Base-by-base conservation (phyloP, 305 asterid genomes). In the Rubia tinctorum region DNA sequence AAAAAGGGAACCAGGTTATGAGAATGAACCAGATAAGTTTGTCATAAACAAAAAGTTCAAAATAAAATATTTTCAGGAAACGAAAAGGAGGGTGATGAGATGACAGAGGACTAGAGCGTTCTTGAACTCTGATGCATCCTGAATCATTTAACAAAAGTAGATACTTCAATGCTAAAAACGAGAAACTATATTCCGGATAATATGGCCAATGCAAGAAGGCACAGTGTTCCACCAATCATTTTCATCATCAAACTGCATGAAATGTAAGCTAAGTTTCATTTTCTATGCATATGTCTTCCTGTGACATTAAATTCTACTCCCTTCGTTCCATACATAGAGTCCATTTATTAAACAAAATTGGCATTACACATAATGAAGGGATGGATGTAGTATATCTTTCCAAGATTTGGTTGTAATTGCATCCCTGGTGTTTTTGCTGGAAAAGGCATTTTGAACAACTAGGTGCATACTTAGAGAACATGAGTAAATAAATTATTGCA, bases 61-160 rank as follows among this genome's bases (percentile, higher is more conserved):
- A 2, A 73, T 27, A 40, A 40, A 39, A 68, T 8, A 39, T 56
- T 56, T 34, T 27, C 89, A 92, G 84, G 82, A 12, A 85, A 47
- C 14, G 1, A 9, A 47, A 13, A 65, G 73, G 75, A 44, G 80
- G 9, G n/a, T 40, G 58, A 53, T 34, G 23, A 72, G 43, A 58
- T 15, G 25, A 58, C 2, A 37, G 59, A 70, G 37, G 49, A 75
- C 84, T 83, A 89, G 90, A 25, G 65, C 71, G 74, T 85, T 87
- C 17, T 88, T 83, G 76, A 82, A 80, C 15, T 8, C 27, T 30
- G 44, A 22, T 7, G 15, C 42, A 42, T 23, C 23, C 27, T 40
- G 45, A 40, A 37, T 56, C 40, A 56, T n/a, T 8, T 8, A 56
- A 3, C 44, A 18, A 22, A 62, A 22, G 51, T 18, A 58, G 56